Evolutionary conservation across 192 early-diverging fungal genomes (phyloP), one percentile per base, ranked within the genome.

Genomic region (Rhizophagus prolifer): DNA sequence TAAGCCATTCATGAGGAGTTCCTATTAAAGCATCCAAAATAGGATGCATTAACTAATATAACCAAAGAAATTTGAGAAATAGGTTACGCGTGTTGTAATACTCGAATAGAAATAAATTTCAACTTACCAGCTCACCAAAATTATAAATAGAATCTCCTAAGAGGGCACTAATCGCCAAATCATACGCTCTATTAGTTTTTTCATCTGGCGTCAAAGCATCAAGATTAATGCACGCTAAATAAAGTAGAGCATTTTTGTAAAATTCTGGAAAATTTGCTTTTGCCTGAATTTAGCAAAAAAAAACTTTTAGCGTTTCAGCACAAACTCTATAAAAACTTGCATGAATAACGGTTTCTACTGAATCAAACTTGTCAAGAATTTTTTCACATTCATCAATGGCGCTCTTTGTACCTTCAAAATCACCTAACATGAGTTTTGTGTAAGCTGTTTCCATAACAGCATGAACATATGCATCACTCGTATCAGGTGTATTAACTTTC

Each of bases 81-180:
- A 5, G 16, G 28, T 54, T 54, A 54, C 50, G 4, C 50, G 16
- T 54, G 19, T n/a, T 21, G 19, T 54, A 19, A 21, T 54, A 6
- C 9, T 26, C 72, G 14, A 16, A 58, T n/a, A 69, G 12, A 58
- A 41, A 21, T 65, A 23, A 28, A n/a, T 65, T 8, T 59, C 68
- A 79, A 61, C 84, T 86, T 84, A 99, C 92, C 85, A 99, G 84
- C 80, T 98, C 96, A 62, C 98, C 98, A 92, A 99, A 99, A 86
- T 98, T 98, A 86, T 99, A 99, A 58, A 99, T 93, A 21, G 90
- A 95, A 66, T 97, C 95, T 26, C 97, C 96, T 8, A 99, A 86
- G 58, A 99, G 80, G 4, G 97, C 98, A 5, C 94, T 90, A 41
- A 99, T 87, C 0, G 94, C 82, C 79, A 99, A 84, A 77, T 99